Percentiles rank a stretch among this genome's conserved stretches.
These are phyloP conservation scores for Panaeolus cyanescens DNA, from an alignment of 768 basidiomycete species.

Conservation along the genomic window DNA sequence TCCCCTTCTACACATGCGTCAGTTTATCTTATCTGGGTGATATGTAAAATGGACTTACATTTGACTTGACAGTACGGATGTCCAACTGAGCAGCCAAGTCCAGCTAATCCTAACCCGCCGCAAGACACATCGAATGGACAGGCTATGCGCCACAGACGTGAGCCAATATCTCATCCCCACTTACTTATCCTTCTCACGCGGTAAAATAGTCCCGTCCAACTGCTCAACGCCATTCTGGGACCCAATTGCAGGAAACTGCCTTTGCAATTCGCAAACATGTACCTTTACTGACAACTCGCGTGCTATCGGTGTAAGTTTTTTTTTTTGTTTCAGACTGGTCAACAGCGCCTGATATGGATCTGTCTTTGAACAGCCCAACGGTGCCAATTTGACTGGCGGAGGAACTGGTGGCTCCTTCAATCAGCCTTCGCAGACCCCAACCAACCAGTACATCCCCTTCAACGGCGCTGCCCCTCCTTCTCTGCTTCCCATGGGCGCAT, in stretches of 20 bases:
- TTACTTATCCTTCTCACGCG: background rate
- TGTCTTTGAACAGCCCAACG: conserved; percentile 51
- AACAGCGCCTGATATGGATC: conserved; percentile 2
- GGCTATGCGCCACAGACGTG: conserved; percentile 56
- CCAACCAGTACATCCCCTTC: conserved; percentile 50
- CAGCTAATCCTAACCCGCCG: conserved; percentile 64
- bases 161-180: conserved; percentile 20
- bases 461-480: conserved; percentile 35
- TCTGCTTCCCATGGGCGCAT: conserved; percentile 30
- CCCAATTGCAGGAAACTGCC: conserved; percentile 63
- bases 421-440: conserved; percentile 19
- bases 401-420: conserved; percentile 42
- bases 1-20: conserved; percentile 81
- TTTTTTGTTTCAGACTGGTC: background rate
- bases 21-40: conserved; percentile 24
- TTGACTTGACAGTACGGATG: conserved; percentile 68
- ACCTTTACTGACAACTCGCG: conserved; percentile 63
- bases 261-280: conserved; percentile 59
- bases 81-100: conserved; percentile 53
- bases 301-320: conserved; percentile 37
- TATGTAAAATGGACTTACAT: background rate
- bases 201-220: conserved; percentile 57
- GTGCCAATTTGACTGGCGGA: conserved; percentile 69
- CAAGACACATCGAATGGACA: conserved; percentile 51
- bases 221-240: conserved; percentile 85